phyloP scores from a whole-genome alignment of 495 filamentous ascomycete genomes.

The Daldinia concentrica region DNA sequence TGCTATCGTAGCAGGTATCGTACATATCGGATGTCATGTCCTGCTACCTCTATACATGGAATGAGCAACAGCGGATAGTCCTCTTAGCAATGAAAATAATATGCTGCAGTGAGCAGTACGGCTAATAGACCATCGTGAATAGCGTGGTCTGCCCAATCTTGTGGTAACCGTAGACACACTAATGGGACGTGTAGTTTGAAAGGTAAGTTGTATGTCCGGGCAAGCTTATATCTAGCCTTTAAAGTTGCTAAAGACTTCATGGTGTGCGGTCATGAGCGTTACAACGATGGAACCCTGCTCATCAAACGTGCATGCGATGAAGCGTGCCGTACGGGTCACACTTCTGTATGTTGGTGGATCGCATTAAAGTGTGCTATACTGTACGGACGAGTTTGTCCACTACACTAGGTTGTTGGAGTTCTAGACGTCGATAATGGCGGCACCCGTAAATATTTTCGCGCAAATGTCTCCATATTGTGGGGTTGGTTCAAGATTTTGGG shows the following conservation, averaged over 20 bases:
- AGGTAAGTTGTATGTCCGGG: conserved; percentile 27
- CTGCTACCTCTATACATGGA: too few species aligned
- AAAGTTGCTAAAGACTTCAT: conserved; percentile 3
- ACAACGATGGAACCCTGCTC: conserved; percentile 31
- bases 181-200: not conserved
- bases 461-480: conserved; percentile 34
- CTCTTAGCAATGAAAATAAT: not conserved
- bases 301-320: conserved; percentile 30
- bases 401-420: conserved; percentile 14
- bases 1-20: conserved; percentile 11
- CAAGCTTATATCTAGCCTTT: conserved; percentile 34
- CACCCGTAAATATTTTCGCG: conserved; percentile 34
- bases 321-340: conserved; percentile 19
- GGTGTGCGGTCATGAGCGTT: conserved; percentile 20
- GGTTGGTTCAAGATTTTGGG: conserved; percentile 33
- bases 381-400: conserved; percentile 13
- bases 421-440: conserved; percentile 41
- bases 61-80: not conserved
- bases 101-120: not conserved
- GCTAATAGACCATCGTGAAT: conserved; percentile 1
- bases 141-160: too few species aligned
- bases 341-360: conserved; percentile 19
- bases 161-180: not conserved
- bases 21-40: not conserved
- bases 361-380: conserved; percentile 7